Conservation (phyloP, 2,329 filamentous ascomycete species). For the Penicillium sp. region DNA sequence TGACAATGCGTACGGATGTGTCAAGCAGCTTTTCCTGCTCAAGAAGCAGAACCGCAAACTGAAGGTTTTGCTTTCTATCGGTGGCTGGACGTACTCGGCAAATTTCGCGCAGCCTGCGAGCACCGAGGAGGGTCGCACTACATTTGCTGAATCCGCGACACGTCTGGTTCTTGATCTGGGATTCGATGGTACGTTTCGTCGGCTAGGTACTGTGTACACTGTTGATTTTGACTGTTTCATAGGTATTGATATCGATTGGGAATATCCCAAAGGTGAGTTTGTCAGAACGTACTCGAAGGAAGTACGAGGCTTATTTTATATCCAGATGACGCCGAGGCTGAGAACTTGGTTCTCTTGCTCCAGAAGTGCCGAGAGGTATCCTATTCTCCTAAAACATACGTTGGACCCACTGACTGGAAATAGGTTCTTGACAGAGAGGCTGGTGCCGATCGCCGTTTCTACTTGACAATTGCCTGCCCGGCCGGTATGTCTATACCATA, state of each 20-base stretch:
- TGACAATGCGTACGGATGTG: slow-evolving; percentile 70
- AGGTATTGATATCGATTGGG: slow-evolving; percentile 51
- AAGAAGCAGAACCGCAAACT: slow-evolving; percentile 74
- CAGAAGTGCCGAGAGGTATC: slow-evolving; percentile 43
- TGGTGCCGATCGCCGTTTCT: slow-evolving; percentile 45
- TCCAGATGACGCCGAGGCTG: slow-evolving; percentile 44
- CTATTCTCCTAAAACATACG: not conserved
- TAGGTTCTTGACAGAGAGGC: slow-evolving; percentile 42
- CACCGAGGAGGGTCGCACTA: slow-evolving; percentile 59
- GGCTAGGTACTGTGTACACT: not conserved
- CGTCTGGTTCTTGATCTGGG: slow-evolving; percentile 76
- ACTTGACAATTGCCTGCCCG: slow-evolving; percentile 52
- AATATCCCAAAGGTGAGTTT: slow-evolving; percentile 43
- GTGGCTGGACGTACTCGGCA: slow-evolving; percentile 74
- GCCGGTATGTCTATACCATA: slow-evolving; percentile 46
- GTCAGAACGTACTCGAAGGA: not conserved
- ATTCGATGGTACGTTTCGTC: slow-evolving; percentile 52
- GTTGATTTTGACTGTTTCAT: not conserved
- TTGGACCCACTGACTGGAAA: slow-evolving; percentile 9
- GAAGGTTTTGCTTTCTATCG: slow-evolving; percentile 78
- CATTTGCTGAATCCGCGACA: slow-evolving; percentile 71
- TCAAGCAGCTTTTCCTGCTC: slow-evolving; percentile 73
- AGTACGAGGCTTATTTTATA: slow-evolving; percentile 12
- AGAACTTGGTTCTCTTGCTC: slow-evolving; percentile 46
- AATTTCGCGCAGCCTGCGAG: slow-evolving; percentile 73